Conservation (phyloP, 139 green algal genomes). For the Pseudopediastrum boryanum region DNA sequence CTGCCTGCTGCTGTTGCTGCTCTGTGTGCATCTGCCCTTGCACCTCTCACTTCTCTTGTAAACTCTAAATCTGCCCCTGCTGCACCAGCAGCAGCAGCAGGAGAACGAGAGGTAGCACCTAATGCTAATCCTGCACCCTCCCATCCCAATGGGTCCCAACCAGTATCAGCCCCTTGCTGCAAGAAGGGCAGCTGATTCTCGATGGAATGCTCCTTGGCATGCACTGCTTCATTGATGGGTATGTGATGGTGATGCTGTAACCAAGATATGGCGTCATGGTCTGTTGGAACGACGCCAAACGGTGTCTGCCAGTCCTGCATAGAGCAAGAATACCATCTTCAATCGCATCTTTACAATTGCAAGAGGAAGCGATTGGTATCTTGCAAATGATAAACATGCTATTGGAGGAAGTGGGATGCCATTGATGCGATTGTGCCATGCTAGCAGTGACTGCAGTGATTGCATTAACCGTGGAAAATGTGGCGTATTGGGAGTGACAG, state of each 20-base stretch:
- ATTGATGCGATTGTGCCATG: neutral
- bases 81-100: neutral
- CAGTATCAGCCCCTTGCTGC: neutral
- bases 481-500: neutral
- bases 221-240: slow-evolving; percentile 9
- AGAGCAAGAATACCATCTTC: too few species aligned
- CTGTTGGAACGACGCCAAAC: neutral
- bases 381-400: neutral
- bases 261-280: slow-evolving; percentile 15
- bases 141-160: slow-evolving; percentile 7
- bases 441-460: neutral
- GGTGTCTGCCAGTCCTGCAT: slow-evolving; percentile 22
- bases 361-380: too few species aligned
- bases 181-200: slow-evolving; percentile 48
- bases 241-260: neutral
- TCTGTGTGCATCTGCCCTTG: too few species aligned
- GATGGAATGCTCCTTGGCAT: slow-evolving; percentile 30
- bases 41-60: too few species aligned
- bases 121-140: neutral
- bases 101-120: too few species aligned
- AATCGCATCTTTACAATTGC: too few species aligned
- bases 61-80: neutral
- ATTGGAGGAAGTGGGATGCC: neutral
- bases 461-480: neutral
- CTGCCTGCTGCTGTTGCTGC: neutral